These are phyloP conservation scores for Phytophthora lateralis DNA, from an alignment of 352 stramenopile genomes.

Conservation along the genomic window DNA sequence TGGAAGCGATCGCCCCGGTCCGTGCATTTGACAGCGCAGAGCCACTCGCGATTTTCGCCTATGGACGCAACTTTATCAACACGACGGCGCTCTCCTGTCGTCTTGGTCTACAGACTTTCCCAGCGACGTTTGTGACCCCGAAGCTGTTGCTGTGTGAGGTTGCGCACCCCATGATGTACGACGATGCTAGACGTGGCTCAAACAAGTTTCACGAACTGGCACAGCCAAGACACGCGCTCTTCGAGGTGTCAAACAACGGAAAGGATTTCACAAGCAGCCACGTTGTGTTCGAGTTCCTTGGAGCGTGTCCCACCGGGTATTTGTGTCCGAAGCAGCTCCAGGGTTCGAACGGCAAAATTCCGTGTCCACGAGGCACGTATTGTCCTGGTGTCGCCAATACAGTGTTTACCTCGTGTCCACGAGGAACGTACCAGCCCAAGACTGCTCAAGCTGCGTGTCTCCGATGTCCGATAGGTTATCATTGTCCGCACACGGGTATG, in stretches of 20 bases:
- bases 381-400: slow-evolving; percentile 77
- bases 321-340: slow-evolving; percentile 86
- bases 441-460: slow-evolving; percentile 84
- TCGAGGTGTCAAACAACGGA: slow-evolving; percentile 96
- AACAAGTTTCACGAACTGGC: slow-evolving; percentile 24
- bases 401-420: slow-evolving; percentile 95
- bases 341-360: slow-evolving; percentile 39
- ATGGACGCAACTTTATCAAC: slow-evolving; percentile 92
- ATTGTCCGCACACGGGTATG: slow-evolving; percentile 94
- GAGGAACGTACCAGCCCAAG: slow-evolving; percentile 94
- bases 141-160: slow-evolving; percentile 92
- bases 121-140: slow-evolving; percentile 88
- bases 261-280: slow-evolving; percentile 91
- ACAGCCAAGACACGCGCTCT: slow-evolving; percentile 53
- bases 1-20: slow-evolving; percentile 68
- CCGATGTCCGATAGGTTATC: slow-evolving; percentile 94
- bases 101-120: slow-evolving; percentile 79
- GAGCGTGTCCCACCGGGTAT: slow-evolving; percentile 81
- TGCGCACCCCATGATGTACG: slow-evolving; percentile 37
- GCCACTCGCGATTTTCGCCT: slow-evolving; percentile 65
- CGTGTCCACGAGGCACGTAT: slow-evolving; percentile 78
- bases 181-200: slow-evolving; percentile 31
- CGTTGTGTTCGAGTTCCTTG: slow-evolving; percentile 73
- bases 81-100: slow-evolving; percentile 90
- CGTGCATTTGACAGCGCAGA: slow-evolving; percentile 49